Percentiles rank a stretch among this genome's conserved stretches.
Evolutionary conservation across 768 basidiomycete genomes (phyloP).

Genomic region (Thelephora ganbajun): DNA sequence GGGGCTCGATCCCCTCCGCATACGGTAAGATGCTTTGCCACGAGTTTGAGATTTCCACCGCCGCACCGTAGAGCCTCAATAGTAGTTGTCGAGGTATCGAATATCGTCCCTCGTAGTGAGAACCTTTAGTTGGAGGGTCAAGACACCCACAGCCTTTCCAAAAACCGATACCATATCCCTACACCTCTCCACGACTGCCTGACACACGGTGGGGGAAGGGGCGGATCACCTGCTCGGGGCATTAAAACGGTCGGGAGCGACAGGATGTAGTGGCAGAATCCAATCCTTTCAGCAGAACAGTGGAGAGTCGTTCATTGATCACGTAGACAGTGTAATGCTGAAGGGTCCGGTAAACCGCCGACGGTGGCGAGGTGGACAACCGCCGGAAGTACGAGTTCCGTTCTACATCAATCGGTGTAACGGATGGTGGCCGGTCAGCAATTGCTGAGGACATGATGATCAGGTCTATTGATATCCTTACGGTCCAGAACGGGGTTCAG

Average conservation of each 20-base stretch:
- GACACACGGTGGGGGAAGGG: conserved; percentile 62
- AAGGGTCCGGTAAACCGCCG: conserved; percentile 69
- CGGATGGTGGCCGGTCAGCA: conserved; percentile 22
- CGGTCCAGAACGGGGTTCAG: conserved; percentile 8
- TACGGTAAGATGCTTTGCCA: conserved; percentile 73
- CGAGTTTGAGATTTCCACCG: conserved; percentile 73
- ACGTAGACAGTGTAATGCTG: conserved; percentile 79
- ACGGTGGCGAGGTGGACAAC: conserved; percentile 62
- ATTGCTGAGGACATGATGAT: conserved; percentile 26
- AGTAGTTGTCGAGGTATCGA: conserved; percentile 80
- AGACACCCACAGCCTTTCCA: conserved; percentile 74
- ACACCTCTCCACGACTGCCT: conserved; percentile 69
- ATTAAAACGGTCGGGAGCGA: conserved; percentile 89
- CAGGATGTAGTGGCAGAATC: conserved; percentile 77
- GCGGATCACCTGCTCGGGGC: conserved; percentile 51
- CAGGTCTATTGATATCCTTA: conserved; percentile 11
- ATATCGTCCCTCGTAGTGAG: conserved; percentile 62
- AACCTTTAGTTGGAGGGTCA: conserved; percentile 71
- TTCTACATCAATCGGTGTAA: conserved; percentile 59
- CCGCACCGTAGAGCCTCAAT: conserved; percentile 77
- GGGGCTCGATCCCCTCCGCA: conserved; percentile 52
- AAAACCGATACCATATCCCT: conserved; percentile 75
- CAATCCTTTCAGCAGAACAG: conserved; percentile 70
- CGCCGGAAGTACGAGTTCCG: conserved; percentile 90
- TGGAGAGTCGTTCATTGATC: conserved; percentile 69